Evolutionary conservation across 164 flowering plant species (phyloP).

Genomic region (Dillenia suffruticosa): DNA sequence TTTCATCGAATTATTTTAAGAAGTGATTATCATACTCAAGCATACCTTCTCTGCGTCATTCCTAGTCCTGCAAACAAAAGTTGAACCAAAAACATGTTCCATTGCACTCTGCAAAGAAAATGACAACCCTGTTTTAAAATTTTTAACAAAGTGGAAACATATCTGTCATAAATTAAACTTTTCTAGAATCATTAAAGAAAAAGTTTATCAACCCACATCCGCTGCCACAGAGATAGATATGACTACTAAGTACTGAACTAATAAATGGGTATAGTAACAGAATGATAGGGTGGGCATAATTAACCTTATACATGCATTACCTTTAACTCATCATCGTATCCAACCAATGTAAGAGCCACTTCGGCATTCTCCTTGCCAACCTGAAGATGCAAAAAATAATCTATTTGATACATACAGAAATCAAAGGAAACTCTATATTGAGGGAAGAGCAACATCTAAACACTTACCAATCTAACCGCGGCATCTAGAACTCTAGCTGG

Average conservation of each 20-base stretch:
- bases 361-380: conserved; percentile 91
- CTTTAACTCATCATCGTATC: conserved; percentile 79
- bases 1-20: too few relatives aligned
- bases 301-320: conserved; percentile 25
- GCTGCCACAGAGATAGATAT: too few relatives aligned
- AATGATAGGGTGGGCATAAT: too few relatives aligned
- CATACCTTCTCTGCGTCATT: conserved; percentile 91
- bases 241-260: too few relatives aligned
- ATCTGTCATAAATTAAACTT: too few relatives aligned
- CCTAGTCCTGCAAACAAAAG: conserved; percentile 78
- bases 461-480: conserved; percentile 70
- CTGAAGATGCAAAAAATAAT: conserved; percentile 32
- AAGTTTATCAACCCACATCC: too few relatives aligned
- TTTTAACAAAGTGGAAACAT: too few relatives aligned
- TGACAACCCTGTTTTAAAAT: too few relatives aligned
- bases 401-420: background rate
- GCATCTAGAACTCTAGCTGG: conserved; percentile 56
- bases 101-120: conserved; percentile 70
- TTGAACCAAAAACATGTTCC: conserved; percentile 94
- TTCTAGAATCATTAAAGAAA: too few relatives aligned
- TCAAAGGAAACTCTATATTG: background rate
- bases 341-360: conserved; percentile 89
- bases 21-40: background rate
- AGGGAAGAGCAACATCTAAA: conserved; percentile 1
- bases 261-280: too few relatives aligned